Evolutionary conservation across 768 basidiomycete genomes (phyloP), one percentile per base, ranked within the genome.

Genomic region (Boletus rex-veris): DNA sequence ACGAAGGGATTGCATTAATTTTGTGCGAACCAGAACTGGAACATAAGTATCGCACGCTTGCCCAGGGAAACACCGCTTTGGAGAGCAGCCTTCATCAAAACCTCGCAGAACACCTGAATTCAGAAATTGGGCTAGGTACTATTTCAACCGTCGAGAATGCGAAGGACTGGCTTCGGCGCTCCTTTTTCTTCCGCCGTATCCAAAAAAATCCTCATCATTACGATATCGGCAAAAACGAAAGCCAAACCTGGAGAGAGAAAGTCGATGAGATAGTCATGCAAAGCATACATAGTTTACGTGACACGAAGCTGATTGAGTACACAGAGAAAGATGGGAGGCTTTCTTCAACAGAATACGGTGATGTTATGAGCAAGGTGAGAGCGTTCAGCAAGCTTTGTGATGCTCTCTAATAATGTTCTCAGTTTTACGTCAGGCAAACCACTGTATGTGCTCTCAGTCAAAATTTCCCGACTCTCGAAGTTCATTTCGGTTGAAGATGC

Each of bases 41-140:
- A 65, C 68, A 70, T 15, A 91, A 91, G 64, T 95, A 93, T 69
- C 76, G 78, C 44, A 73, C 78, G 4, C 75, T 94, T 16, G 76
- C 78, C 2, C 84, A 86, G 60, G 89, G 90, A 7, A 81, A 76
- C 50, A 92, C 87, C 0, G 73, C 87, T 15, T 76, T 99, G 33
- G 96, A 98, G 72, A 94, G 91, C 64, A 86, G 78, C 54, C 80
- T 95, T 10, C 93, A 97, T 69, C 72, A 74, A 45, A 89, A 90
- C 64, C 80, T 99, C 7, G 74, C 84, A 4, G 96, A 98, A 67
- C 94, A 98, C 68, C 72, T 99, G 59, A 98, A 98, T 64, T 92
- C 92, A 2, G 96, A 99, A 72, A 88, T 98, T 50, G 87, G 87
- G 0, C 77, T 98, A 10, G 82, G 85, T 3, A 94, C 95, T 0